Base-by-base conservation (phyloP, 164 flowering plant genomes). In the Akebia trifoliata region DNA sequence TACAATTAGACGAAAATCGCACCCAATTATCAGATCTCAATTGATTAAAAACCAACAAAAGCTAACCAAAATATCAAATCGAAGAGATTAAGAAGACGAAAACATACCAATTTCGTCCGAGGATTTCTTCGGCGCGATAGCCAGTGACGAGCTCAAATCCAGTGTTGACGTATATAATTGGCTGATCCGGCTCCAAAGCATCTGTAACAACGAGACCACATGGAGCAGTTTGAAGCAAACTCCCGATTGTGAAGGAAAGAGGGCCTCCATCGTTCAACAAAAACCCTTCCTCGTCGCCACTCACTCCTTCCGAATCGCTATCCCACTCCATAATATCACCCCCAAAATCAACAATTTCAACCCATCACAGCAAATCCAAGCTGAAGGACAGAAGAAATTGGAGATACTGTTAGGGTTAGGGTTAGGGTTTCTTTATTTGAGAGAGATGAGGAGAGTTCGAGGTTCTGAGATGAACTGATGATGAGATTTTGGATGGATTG, bases 71-170 rank as follows among this genome's bases (percentile, higher is more conserved):
- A n/a, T n/a, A n/a, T n/a, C n/a, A n/a, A n/a, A n/a, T n/a, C n/a
- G n/a, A n/a, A n/a, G n/a, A n/a, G n/a, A n/a, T n/a, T n/a, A 53
- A 50, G 3, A 40, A 24, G 4, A 6, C 8, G 21, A 21, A 25
- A 52, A 71, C 81, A 57, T 17, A 87, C 95, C 90, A 87, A 65
- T 85, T 85, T 37, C 91, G 82, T 37, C 91, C 95, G 18, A 87
- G 84, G 6, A 87, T 80, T 49, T 87, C 95, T 65, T 87, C 91
- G 0, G 91, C 95, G 0, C 78, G 67, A 55, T 87, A 87, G 0
- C 95, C 95, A 20, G 95, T 85, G 31, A 78, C 81, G 57, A 81
- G 69, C 70, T 87, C 95, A 62, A 87, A 85, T 17, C 79, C 89
- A 34, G 89, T 61, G 55, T 85, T 87, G 53, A 77, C 83, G 51